These are phyloP conservation scores for Penicillium goetzii DNA, from an alignment of 495 filamentous ascomycete genomes.

Conservation along the genomic window DNA sequence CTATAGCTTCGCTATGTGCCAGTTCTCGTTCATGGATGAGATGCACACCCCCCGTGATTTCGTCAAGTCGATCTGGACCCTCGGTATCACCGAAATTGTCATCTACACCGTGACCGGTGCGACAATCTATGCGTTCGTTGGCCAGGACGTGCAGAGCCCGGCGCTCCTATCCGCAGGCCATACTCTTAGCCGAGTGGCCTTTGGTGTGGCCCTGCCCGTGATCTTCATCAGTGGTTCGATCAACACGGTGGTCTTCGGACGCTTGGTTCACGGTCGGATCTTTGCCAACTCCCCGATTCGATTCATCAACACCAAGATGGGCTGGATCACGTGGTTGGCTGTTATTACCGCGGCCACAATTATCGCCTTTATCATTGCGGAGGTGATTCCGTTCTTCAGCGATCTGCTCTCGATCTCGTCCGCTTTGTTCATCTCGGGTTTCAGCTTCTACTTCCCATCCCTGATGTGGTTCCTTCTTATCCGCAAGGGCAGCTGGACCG, in stretches of 20 bases:
- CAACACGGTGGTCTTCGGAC: constrained; percentile 62
- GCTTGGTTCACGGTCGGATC: constrained; percentile 63
- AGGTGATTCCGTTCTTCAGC: constrained; percentile 71
- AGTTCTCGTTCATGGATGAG: constrained; percentile 74
- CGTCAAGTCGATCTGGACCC: constrained; percentile 61
- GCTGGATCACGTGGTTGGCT: constrained; percentile 61
- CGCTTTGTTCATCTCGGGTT: constrained; percentile 42
- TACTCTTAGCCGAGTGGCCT: constrained; percentile 67
- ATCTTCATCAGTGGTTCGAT: constrained; percentile 71
- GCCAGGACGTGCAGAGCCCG: constrained; percentile 64
- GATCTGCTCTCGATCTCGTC: constrained; percentile 62
- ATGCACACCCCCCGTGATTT: constrained; percentile 70
- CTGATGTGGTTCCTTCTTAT: constrained; percentile 66
- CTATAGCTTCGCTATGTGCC: constrained; percentile 64
- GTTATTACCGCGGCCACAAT: constrained; percentile 59
- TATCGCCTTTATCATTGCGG: constrained; percentile 68
- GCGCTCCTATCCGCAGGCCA: constrained; percentile 66
- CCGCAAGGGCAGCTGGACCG: constrained; percentile 44
- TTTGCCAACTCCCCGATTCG: constrained; percentile 56
- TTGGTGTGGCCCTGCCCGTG: constrained; percentile 72
- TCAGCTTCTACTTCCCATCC: constrained; percentile 45
- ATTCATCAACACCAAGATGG: constrained; percentile 61
- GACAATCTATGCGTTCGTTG: constrained; percentile 70
- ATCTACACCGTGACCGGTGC: constrained; percentile 72
- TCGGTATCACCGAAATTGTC: constrained; percentile 63